These are phyloP conservation scores for Bipolaris victoriae DNA, from an alignment of 2,329 filamentous ascomycete species.

Conservation along the genomic window DNA sequence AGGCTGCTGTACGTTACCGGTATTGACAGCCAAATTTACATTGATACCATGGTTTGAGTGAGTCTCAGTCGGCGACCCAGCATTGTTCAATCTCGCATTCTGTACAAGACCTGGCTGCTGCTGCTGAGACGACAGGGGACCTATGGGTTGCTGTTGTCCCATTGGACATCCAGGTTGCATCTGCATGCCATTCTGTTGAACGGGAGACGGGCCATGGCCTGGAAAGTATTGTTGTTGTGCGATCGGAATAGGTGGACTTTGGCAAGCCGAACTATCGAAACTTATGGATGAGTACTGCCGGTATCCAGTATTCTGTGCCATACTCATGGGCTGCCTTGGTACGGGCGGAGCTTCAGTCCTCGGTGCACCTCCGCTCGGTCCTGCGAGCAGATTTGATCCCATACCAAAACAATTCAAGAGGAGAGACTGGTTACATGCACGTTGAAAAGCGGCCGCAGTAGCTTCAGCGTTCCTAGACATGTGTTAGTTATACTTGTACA, in stretches of 20 bases:
- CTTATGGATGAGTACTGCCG: not conserved
- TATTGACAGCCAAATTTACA: not conserved
- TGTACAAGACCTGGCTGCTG: not conserved
- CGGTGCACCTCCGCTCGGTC: not conserved
- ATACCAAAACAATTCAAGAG: not conserved
- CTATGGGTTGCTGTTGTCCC: not conserved
- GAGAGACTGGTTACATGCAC: not conserved
- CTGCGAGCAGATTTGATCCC: not conserved
- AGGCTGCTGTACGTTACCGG: not conserved
- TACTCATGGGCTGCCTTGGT: not conserved
- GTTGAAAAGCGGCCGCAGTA: not conserved
- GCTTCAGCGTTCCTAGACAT: not conserved
- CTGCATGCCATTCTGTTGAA: not conserved
- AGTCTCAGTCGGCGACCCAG: not conserved
- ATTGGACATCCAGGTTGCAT: not conserved
- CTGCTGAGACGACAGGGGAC: not conserved
- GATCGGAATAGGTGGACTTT: not conserved
- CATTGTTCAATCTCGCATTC: not conserved
- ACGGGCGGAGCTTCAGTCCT: not conserved
- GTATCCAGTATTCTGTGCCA: not conserved
- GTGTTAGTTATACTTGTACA: not conserved
- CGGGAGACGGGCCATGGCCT: not conserved
- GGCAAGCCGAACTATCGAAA: not conserved
- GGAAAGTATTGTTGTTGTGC: not conserved
- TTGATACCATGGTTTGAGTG: not conserved